Base-by-base conservation (phyloP, 139 green algal species). In the Pseudopediastrum boryanum region DNA sequence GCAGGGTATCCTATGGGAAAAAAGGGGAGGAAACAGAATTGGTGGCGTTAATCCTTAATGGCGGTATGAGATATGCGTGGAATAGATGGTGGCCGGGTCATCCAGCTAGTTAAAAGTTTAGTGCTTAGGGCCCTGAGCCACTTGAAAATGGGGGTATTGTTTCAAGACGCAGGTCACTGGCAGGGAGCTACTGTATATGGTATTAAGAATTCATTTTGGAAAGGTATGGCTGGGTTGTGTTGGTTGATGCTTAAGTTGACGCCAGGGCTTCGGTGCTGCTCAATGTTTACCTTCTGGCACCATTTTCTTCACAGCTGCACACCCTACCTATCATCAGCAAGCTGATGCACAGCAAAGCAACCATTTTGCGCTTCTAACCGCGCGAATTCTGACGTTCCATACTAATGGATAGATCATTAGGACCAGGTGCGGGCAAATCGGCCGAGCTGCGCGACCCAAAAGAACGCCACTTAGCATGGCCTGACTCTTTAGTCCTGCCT, bases 1-100 rank as follows among this genome's bases (percentile, higher is more conserved):
- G 48, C 66, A 90, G 64, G 0, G 75, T 75, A 36, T 80, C 44
- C 58, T 68, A n/a, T n/a, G n/a, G n/a, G n/a, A n/a, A n/a, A n/a
- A n/a, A n/a, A n/a, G n/a, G n/a, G n/a, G n/a, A n/a, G n/a, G 71
- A 39, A 70, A 4, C 3, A 38, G 25, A 27, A 6, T 23, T 38
- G 2, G 13, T 35, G 25, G 1, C 41, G 10, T 27, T 39, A n/a
- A n/a, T n/a, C n/a, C n/a, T n/a, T n/a, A n/a, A n/a, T n/a, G n/a
- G n/a, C n/a, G n/a, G n/a, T n/a, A n/a, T n/a, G n/a, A n/a, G n/a
- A n/a, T n/a, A n/a, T 16, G 21, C 21, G 48, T 58, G 48, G 19
- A 58, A 58, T 21, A n/a, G n/a, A n/a, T 58, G 48, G 48, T 21
- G 21, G 48, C 19, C 48, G 19, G 48, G 48, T n/a, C 19, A 21